phyloP scores from a whole-genome alignment of 768 basidiomycete genomes.

The Lactarius indigo region DNA sequence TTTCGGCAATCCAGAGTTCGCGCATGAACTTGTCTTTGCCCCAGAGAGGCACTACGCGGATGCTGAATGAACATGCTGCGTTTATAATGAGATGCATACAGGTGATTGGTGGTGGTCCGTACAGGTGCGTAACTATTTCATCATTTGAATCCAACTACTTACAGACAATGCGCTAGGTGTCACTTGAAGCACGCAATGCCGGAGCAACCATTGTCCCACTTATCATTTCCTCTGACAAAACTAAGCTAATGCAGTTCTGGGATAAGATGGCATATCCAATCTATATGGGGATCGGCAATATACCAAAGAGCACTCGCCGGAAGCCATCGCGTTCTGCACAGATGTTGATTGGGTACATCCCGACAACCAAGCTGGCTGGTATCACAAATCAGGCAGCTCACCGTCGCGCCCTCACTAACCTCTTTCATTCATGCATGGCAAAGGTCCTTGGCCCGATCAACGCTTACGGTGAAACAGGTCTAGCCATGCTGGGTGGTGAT shows the following conservation, averaged over 20 bases:
- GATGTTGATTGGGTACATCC: conserved; percentile 4
- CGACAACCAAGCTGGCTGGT: conserved; percentile 23
- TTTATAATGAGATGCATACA: conserved; percentile 2
- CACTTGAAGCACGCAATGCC: background rate
- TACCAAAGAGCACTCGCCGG: conserved; percentile 22
- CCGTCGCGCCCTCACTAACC: conserved; percentile 2
- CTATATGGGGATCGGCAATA: conserved; percentile 22
- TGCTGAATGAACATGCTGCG: background rate
- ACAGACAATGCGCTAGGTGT: background rate
- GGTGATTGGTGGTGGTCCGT: conserved; percentile 12
- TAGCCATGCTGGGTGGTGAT: background rate
- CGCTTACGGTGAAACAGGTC: background rate
- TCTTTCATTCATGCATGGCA: conserved; percentile 20
- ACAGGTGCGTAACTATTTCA: background rate
- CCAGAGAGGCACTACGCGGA: background rate
- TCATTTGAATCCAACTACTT: background rate
- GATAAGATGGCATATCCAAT: conserved; percentile 23
- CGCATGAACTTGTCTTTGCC: background rate
- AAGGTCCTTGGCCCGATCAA: background rate
- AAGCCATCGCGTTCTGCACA: background rate
- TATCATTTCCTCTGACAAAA: background rate
- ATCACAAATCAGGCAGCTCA: conserved; percentile 12
- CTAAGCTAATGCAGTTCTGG: background rate
- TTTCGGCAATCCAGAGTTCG: background rate
- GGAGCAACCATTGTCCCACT: background rate